Percentiles rank a stretch among this genome's conserved stretches.
Conservation (phyloP, 176 grass and related monocot genomes). For the Calamus simplicifolius region DNA sequence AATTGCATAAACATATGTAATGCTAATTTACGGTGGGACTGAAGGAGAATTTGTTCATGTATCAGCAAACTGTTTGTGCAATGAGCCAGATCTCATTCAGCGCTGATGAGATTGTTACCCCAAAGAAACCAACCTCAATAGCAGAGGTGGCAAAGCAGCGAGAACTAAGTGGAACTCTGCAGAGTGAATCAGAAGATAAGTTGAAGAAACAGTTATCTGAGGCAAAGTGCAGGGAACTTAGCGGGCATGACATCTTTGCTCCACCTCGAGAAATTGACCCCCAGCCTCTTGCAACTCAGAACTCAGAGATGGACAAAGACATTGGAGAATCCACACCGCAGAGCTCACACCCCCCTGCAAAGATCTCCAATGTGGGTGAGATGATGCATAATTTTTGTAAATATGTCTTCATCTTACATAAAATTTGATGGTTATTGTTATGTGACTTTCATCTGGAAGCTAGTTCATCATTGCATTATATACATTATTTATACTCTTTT, state of each 20-base stretch:
- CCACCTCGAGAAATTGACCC: constrained; percentile 42
- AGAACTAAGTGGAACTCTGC: constrained; percentile 67
- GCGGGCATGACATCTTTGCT: constrained; percentile 76
- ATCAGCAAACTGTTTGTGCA: constrained; percentile 62
- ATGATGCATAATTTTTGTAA: too few relatives aligned
- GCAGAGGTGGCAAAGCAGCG: constrained; percentile 87
- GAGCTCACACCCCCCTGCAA: constrained; percentile 36
- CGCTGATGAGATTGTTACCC: constrained; percentile 52
- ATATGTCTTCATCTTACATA: too few relatives aligned
- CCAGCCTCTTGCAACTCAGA: constrained; percentile 25
- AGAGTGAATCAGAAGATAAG: constrained; percentile 52
- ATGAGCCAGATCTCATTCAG: constrained; percentile 93
- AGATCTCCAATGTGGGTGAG: constrained; percentile 33
- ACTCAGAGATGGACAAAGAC: constrained; percentile 1
- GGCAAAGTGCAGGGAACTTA: constrained; percentile 81
- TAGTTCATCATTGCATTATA: too few relatives aligned
- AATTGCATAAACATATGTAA: too few relatives aligned
- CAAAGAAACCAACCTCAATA: constrained; percentile 67
- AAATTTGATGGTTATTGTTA: too few relatives aligned
- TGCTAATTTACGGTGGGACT: background rate
- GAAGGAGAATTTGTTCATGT: background rate
- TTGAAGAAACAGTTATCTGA: constrained; percentile 64
- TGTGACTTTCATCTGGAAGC: too few relatives aligned
- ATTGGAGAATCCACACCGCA: constrained; percentile 17
- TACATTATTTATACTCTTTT: too few relatives aligned